Evolutionary conservation across 768 basidiomycete species (phyloP), one percentile per base, ranked within the genome.

Genomic region (Kondoa malvinella): DNA sequence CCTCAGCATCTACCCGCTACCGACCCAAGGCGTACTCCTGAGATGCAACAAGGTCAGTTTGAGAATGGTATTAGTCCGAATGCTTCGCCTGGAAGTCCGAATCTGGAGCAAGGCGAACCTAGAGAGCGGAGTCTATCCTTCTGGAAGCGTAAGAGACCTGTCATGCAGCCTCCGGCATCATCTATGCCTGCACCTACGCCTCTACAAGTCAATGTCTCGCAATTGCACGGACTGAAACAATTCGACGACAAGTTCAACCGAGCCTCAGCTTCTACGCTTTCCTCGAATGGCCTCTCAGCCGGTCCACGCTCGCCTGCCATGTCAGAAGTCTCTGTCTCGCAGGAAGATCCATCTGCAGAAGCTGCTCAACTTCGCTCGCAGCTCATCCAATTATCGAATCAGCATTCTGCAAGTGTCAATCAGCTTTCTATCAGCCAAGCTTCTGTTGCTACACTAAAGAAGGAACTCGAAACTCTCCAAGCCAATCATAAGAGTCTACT

Each of bases 1-100:
- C 17, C 25, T 26, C 4, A 14, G 12, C n/a, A 66, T 57, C 27
- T 4, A 29, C 27, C 30, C 21, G 21, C 34, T 26, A 33, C 62
- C 14, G 56, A 61, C 21, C 30, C 64, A 2, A 68, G 32, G 21
- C 26, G 57, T 12, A 68, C 68, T 1, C 68, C 68, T 26, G 65
- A 69, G 32, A 26, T 30, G 17, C 8, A n/a, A 4, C 32, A 32
- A 27, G 68, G 34, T 1, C 2, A 64, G 17, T 66, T 66, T 57
- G 34, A 29, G 16, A 27, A 50, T 3, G 25, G 29, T 33, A 29
- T 12, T 29, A 31, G 29, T 27, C 61, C 61, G 30, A 63, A 27
- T n/a, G 15, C 16, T 21, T 27, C 61, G 8, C 61, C 61, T 27
- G 58, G 58, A 16, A 50, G 40, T 50, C 40, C 40, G 8, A 50